phyloP scores from a whole-genome alignment of 2,329 filamentous ascomycete genomes.

The Fusarium nanum region DNA sequence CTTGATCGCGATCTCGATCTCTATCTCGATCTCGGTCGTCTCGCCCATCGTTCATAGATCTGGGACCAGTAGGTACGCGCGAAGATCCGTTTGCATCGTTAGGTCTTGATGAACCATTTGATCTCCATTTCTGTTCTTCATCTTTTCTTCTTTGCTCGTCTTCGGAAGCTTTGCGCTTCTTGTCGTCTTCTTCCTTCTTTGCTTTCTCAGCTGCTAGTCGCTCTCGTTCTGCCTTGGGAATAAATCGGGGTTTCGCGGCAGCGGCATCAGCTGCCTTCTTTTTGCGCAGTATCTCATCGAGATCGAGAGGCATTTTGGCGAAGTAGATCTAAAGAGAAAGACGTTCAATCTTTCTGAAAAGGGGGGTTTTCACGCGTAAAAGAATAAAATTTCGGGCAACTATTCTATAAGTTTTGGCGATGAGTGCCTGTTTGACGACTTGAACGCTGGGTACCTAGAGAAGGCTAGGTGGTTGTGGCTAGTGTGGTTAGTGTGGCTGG shows the following conservation, averaged over 20 bases:
- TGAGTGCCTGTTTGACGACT: neutral
- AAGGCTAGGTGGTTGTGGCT: neutral
- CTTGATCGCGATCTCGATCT: slow-evolving; percentile 23
- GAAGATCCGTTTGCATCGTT: slow-evolving; percentile 45
- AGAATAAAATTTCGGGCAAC: neutral
- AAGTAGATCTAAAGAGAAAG: neutral
- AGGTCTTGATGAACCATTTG: slow-evolving; percentile 44
- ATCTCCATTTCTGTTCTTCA: slow-evolving; percentile 62
- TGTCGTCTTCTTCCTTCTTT: slow-evolving; percentile 73
- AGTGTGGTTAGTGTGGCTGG: neutral
- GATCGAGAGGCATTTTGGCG: slow-evolving; percentile 67
- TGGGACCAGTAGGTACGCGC: slow-evolving; percentile 76
- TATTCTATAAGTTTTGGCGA: neutral
- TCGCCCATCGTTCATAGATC: slow-evolving; percentile 65
- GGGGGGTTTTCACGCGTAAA: too few species aligned
- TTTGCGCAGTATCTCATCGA: slow-evolving; percentile 86
- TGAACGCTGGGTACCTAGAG: neutral
- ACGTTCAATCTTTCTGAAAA: neutral
- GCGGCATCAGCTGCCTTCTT: slow-evolving; percentile 89
- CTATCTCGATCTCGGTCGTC: slow-evolving; percentile 48
- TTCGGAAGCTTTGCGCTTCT: slow-evolving; percentile 60
- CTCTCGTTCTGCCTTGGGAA: slow-evolving; percentile 86
- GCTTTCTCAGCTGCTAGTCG: slow-evolving; percentile 82
- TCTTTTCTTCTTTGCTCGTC: slow-evolving; percentile 79
- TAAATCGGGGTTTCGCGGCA: slow-evolving; percentile 87